Conservation (phyloP, 2,329 filamentous ascomycete genomes). For the Microdochium nivale region DNA sequence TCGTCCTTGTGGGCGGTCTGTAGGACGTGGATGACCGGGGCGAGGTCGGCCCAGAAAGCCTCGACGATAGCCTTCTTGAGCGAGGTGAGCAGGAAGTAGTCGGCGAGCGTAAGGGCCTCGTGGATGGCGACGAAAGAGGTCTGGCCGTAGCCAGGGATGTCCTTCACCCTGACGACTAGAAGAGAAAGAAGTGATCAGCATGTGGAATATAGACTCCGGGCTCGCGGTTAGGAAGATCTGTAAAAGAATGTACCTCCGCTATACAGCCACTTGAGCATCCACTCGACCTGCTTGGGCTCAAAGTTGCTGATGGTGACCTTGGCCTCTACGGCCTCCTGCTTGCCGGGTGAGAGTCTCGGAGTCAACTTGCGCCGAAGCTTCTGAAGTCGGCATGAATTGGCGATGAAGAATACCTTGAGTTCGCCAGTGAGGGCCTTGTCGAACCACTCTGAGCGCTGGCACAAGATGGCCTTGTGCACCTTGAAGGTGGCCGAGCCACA, state of each 20-base stretch:
- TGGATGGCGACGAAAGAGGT: background rate
- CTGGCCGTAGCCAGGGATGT: background rate
- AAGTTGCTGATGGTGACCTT: background rate
- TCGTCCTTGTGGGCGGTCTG: no score
- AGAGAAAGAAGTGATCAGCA: background rate
- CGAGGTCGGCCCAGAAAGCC: background rate
- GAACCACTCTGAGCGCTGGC: background rate
- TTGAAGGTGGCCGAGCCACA: background rate
- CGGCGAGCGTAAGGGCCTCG: background rate
- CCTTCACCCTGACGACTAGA: background rate
- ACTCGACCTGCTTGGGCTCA: background rate
- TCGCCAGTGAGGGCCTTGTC: background rate
- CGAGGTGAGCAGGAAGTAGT: background rate
- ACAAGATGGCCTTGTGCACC: constrained; percentile 1
- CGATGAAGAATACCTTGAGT: constrained; percentile 17
- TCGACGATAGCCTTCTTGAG: background rate
- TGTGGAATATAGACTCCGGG: background rate
- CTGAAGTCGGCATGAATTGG: constrained; percentile 17
- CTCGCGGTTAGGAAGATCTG: background rate
- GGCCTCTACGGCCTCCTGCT: background rate
- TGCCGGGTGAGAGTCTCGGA: constrained; percentile 16
- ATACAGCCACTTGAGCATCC: background rate
- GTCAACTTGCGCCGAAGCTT: no score
- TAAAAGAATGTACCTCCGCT: background rate
- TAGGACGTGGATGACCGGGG: background rate